Evolutionary conservation across 768 basidiomycete genomes (phyloP).

Genomic region (Pulveroboletus sp.): DNA sequence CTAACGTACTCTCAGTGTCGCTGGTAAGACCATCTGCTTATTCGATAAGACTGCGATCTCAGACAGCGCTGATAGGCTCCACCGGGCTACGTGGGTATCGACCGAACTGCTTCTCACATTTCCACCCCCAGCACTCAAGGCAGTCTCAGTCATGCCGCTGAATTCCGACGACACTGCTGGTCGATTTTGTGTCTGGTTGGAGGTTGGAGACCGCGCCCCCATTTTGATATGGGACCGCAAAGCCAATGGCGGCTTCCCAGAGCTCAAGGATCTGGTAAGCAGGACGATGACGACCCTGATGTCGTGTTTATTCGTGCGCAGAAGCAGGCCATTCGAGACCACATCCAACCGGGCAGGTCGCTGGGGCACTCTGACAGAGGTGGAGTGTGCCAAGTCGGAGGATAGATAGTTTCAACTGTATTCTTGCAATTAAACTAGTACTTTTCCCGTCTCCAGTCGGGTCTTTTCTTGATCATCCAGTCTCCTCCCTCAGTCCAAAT

Average conservation of each 20-base stretch:
- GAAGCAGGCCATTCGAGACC: slow-evolving; percentile 89
- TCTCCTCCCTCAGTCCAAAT: slow-evolving; percentile 7
- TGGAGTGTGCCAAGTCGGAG: no score
- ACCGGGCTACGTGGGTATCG: slow-evolving; percentile 90
- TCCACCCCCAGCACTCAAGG: slow-evolving; percentile 67
- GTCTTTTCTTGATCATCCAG: slow-evolving; percentile 19
- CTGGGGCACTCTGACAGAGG: slow-evolving; percentile 87
- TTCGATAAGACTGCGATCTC: neutral
- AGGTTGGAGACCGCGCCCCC: slow-evolving; percentile 33
- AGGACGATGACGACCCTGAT: neutral
- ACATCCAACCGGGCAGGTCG: slow-evolving; percentile 74
- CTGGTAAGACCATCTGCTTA: slow-evolving; percentile 51
- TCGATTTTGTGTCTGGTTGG: slow-evolving; percentile 89
- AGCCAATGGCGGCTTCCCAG: slow-evolving; percentile 87
- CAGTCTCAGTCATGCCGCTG: slow-evolving; percentile 70
- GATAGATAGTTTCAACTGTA: no score
- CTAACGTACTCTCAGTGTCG: slow-evolving; percentile 54
- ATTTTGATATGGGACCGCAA: slow-evolving; percentile 87
- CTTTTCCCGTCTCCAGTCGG: neutral
- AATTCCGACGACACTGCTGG: slow-evolving; percentile 83
- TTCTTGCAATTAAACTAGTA: neutral
- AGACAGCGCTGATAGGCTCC: slow-evolving; percentile 56
- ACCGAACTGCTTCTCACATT: slow-evolving; percentile 92
- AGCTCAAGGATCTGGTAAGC: slow-evolving; percentile 78
- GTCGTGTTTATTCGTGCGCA: slow-evolving; percentile 30